A percentile compares a stretch with the other conserved stretches of the same genome.
These are phyloP conservation scores for Mycena albidolilacea DNA, from an alignment of 768 basidiomycete species.

Conservation along the genomic window DNA sequence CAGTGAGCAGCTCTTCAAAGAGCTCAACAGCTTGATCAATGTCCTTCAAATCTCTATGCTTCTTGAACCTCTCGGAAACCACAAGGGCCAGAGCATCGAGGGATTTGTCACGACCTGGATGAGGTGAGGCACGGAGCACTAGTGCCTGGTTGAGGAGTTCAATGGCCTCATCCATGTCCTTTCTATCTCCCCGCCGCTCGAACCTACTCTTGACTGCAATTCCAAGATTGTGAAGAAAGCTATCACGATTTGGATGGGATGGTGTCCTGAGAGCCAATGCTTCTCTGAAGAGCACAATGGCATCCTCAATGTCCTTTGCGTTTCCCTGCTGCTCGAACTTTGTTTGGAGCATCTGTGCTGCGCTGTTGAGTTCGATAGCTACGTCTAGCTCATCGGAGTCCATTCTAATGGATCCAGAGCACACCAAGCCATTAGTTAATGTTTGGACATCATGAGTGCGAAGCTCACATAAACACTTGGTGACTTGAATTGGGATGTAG, in stretches of 20 bases:
- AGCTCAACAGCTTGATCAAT: no score
- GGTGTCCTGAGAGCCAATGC: not conserved
- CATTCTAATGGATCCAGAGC: conserved; percentile 6
- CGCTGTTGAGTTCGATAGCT: not conserved
- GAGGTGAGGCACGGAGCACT: no score
- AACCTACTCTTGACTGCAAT: not conserved
- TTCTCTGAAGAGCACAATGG: not conserved
- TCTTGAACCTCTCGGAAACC: no score
- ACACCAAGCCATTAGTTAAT: conserved; percentile 1
- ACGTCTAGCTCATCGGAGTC: conserved; percentile 1
- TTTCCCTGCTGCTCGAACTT: not conserved
- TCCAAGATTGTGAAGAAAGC: not conserved
- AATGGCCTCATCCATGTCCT: not conserved
- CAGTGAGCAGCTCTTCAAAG: not conserved
- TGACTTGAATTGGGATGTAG: conserved; percentile 1
- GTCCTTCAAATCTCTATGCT: no score
- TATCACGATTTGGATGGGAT: not conserved
- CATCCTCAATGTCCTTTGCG: not conserved
- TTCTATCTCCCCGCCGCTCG: not conserved
- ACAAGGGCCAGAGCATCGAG: no score
- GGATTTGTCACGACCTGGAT: no score
- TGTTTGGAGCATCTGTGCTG: not conserved
- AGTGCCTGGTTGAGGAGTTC: not conserved
- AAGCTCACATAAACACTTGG: conserved; percentile 9
- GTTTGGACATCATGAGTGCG: not conserved